Evolutionary conservation across 2,329 filamentous ascomycete species (phyloP), one percentile per base, ranked within the genome.

Genomic region (Diplocarpon mali): DNA sequence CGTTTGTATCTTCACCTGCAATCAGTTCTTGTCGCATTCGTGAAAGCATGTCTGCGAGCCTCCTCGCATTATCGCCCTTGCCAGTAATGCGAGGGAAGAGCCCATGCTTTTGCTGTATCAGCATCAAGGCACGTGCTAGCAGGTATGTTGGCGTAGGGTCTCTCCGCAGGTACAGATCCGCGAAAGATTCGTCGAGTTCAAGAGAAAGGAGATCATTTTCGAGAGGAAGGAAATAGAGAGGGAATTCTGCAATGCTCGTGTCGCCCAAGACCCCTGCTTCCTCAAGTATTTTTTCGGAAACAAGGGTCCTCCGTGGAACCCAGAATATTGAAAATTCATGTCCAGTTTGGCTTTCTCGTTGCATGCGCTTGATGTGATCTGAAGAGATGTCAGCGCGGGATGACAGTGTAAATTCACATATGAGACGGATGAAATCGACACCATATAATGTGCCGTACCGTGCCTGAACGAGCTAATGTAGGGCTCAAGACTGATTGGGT

Each of bases 321-420:
- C 92, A 96, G 62, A 95, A 90, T 56, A 98, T 83, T 51, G 89
- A 90, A 62, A 96, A 95, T 57, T 98, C 90, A 74, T 98, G 92
- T 54, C 88, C 85, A 38, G 82, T 85, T 59, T 87, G 83, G 61
- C 84, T 89, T 64, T 92, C 87, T 59, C 83, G 83, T 58, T 90
- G 86, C 47, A 96, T 72, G 49, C 85, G 81, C 64, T 89, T 90
- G 57, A 96, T 88, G 69, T 96, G 88, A 56, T 85, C 90, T 95
- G 60, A 41, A 58, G 36, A 51, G 31, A 44, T 73, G 73, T 83
- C 65, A 83, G 77, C 70, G 69, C 63, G 62, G 64, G 59, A 69
- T 76, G 68, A 73, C 68, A 71, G 71, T 69, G 69, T 64, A 47
- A 36, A 62, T 60, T 60, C 29, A 58, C 60, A 62, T 56, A 62